Base-by-base conservation (phyloP, 1,284 basidiomycete genomes). In the Xerocomus nothofagi region DNA sequence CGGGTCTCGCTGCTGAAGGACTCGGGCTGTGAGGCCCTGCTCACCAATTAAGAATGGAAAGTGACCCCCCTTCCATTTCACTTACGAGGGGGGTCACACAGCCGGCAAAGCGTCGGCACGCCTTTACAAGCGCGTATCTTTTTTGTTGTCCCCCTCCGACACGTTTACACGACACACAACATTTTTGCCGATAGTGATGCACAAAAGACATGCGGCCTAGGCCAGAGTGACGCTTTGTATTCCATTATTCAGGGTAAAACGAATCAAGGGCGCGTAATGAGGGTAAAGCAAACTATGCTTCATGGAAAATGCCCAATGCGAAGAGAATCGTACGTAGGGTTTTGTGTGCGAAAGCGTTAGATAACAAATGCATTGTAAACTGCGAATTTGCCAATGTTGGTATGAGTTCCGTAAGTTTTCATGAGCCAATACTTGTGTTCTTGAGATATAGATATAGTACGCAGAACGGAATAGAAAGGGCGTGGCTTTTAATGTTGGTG, bases 371-470 rank as follows among this genome's bases (percentile, higher is more conserved):
- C 62, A 54, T 51, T 66, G 63, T 53, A 52, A 59, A 48, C 21
- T 58, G 62, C 55, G 57, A 61, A 57, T 17, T 41, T 37, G 51
- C 61, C 57, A 41, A 41, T 67, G 58, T 56, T 68, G 65, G 60
- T 70, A 67, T 67, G 66, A 30, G 59, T 66, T 66, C 68, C 66
- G 53, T 55, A 63, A 60, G 50, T 61, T 69, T 69, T 66, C 55
- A 60, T 48, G 53, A 53, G 57, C 54, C 52, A 55, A 66, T 60
- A 56, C 53, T 23, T 51, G 56, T 55, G 48, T 66, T 69, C 54
- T 67, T 66, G 65, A 69, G 64, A 65, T 62, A 65, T 69, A 70
- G 67, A 69, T 69, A 67, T 69, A 61, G 53, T 68, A 69, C 67
- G 62, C 39, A 57, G 55, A 61, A 67, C 55, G 53, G 57, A 64